A percentile compares a stretch with the other conserved stretches of the same genome.
phyloP scores from a whole-genome alignment of 1,284 basidiomycete species.

The Somion occarium region DNA sequence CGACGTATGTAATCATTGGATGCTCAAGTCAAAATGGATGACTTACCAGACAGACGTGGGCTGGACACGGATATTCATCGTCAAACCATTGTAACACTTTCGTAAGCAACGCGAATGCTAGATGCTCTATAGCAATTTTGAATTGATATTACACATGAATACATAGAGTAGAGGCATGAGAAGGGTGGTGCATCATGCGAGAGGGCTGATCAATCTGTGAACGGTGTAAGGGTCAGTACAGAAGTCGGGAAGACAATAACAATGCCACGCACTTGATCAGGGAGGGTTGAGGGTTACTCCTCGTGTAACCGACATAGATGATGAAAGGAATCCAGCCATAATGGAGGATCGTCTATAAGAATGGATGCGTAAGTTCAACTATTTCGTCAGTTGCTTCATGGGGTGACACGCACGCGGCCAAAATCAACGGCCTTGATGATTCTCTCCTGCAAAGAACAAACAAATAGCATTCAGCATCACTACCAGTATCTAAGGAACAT shows the following conservation, averaged over 20 bases:
- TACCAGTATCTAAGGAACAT: not conserved
- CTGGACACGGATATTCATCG: too few species aligned
- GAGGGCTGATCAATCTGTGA: slow-evolving; percentile 81
- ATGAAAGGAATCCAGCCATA: slow-evolving; percentile 93
- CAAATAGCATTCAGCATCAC: too few species aligned
- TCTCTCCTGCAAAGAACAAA: slow-evolving; percentile 52
- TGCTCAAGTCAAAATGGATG: slow-evolving; percentile 16
- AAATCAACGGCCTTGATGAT: slow-evolving; percentile 76
- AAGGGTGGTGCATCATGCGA: slow-evolving; percentile 52
- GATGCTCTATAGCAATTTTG: slow-evolving; percentile 11
- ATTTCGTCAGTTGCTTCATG: slow-evolving; percentile 9
- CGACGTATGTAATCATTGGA: slow-evolving; percentile 62
- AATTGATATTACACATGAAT: slow-evolving; percentile 15
- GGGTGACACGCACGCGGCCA: slow-evolving; percentile 56
- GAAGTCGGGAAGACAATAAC: too few species aligned
- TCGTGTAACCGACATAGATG: slow-evolving; percentile 88
- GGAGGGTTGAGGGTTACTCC: slow-evolving; percentile 88
- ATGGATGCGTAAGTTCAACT: slow-evolving; percentile 6
- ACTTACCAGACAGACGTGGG: too few species aligned
- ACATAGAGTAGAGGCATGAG: slow-evolving; percentile 13
- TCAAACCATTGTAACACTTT: too few species aligned
- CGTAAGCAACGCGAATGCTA: too few species aligned
- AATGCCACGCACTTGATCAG: slow-evolving; percentile 75
- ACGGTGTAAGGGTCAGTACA: slow-evolving; percentile 13
- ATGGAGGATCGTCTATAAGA: slow-evolving; percentile 76